Evolutionary conservation across 176 grass and related monocot species (phyloP), one percentile per base, ranked within the genome.

Genomic region (Tillandsia leiboldiana): DNA sequence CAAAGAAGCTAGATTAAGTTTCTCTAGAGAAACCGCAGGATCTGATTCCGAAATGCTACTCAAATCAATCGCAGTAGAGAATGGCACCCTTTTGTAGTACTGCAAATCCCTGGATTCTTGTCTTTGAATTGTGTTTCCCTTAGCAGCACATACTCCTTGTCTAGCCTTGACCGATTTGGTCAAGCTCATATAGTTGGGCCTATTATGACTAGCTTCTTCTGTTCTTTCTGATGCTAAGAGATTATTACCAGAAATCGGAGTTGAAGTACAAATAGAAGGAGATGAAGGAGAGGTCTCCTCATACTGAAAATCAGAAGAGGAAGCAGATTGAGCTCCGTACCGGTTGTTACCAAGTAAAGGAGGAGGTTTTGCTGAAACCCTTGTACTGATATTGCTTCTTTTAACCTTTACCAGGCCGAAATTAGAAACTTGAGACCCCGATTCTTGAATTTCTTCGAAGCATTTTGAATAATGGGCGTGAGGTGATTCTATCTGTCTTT

Each of bases 81-180:
- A 80, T 11, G 78, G 76, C 2, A 57, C 68, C 62, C 80, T 88
- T 66, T 20, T 81, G 50, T 78, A 51, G 47, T 69, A 59, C 12
- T 78, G 22, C 73, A 78, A 51, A 72, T 75, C 83, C 0, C 71
- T 70, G n/a, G 86, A 83, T 23, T 59, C 48, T 3, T 79, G 83
- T 20, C 83, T 59, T 12, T 85, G 70, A 7, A 61, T 72, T 47
- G 64, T 72, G 5, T 62, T 72, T 65, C 33, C 67, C 14, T 83
- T 75, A 9, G 42, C 13, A 61, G 64, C 47, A 50, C 26, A 73
- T 18, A 67, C 59, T 62, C 71, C 85, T 65, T 75, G 63, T 73
- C 81, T 96, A 72, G 88, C 86, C 70, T 87, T 92, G 27, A 83
- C 86, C 2, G 92, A 87, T 73, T 96, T 83, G 10, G 91, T 96